A percentile compares a stretch with the other conserved stretches of the same genome.
Evolutionary conservation across 495 filamentous ascomycete species (phyloP).

Genomic region (Hyaloscypha bicolor): DNA sequence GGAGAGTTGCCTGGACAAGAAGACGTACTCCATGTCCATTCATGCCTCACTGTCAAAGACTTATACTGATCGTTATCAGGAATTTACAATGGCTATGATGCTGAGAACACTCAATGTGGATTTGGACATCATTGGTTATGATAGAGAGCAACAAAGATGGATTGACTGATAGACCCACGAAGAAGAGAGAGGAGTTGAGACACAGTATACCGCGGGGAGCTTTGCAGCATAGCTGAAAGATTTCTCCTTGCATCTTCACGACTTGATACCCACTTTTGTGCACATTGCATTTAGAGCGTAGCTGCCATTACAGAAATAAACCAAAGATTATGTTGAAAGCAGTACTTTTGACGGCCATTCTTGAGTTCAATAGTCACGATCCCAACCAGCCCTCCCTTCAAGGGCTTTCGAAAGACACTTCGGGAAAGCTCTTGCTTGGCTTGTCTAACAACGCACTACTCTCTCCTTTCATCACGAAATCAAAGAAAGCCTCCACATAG

Average conservation of each 20-base stretch:
- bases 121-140: conserved; percentile 63
- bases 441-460: conserved; percentile 13
- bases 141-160: conserved; percentile 58
- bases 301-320: background rate
- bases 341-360: background rate
- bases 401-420: conserved; percentile 23
- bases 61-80: conserved; percentile 39
- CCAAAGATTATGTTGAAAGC: background rate
- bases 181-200: background rate
- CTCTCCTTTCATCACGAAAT: conserved; percentile 19
- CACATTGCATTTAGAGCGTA: background rate
- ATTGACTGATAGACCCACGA: conserved; percentile 30
- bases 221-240: background rate
- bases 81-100: conserved; percentile 76
- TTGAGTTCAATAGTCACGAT: background rate
- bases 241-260: background rate
- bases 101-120: conserved; percentile 68
- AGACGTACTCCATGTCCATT: conserved; percentile 25
- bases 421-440: conserved; percentile 22
- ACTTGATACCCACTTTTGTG: background rate
- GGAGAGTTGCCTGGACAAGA: conserved; percentile 30
- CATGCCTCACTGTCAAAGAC: background rate
- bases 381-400: background rate
- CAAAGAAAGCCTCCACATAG: conserved; percentile 35
- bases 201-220: background rate